Evolutionary conservation across 2,329 filamentous ascomycete genomes (phyloP), one percentile per base, ranked within the genome.

Genomic region (Penicillium griseofulvum): DNA sequence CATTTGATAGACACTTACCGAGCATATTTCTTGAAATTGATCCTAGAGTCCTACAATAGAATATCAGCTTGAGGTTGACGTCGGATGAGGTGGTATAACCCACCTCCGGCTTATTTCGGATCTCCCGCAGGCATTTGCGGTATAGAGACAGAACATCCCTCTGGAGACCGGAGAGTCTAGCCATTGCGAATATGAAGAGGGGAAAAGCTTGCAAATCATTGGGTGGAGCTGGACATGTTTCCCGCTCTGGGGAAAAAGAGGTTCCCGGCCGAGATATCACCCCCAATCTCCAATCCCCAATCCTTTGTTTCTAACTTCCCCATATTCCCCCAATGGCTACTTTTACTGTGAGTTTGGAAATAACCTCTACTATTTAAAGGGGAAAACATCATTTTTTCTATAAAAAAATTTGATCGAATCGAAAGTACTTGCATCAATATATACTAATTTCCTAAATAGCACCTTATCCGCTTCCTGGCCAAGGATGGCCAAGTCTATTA

Each of bases 111-210:
- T 99, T 97, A 68, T 86, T 87, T 57, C 87, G 84, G 56, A 88
- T 86, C 68, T 89, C 90, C 56, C 92, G 85, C 26, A 99, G 78
- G 67, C 93, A 97, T 69, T 86, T 84, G 55, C 93, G 86, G 72
- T 97, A 99, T 14, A 99, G 83, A 33, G 86, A 81, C 49, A 97
- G 74, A 4, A 97, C 93, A 68, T 96, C 91, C 66, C 84, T 87
- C 71, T 97, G 93, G n/a, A 97, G 80, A 34, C 94, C 94, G 8
- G 92, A 96, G 26, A 92, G 79, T 65, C 85, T 63, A 33, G 68
- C 66, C 69, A 72, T 73, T 52, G 50, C 34, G 45, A 54, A 39
- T 38, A 38, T 50, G 49, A 43, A 47, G 22, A 12, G 29, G 28
- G 31, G 46, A 52, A 54, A 45, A 49, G 44, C 42, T 37, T 48